Conservation (phyloP, 371 early-diverging fungal genomes). For the Apophysomyces trapeziformis region DNA sequence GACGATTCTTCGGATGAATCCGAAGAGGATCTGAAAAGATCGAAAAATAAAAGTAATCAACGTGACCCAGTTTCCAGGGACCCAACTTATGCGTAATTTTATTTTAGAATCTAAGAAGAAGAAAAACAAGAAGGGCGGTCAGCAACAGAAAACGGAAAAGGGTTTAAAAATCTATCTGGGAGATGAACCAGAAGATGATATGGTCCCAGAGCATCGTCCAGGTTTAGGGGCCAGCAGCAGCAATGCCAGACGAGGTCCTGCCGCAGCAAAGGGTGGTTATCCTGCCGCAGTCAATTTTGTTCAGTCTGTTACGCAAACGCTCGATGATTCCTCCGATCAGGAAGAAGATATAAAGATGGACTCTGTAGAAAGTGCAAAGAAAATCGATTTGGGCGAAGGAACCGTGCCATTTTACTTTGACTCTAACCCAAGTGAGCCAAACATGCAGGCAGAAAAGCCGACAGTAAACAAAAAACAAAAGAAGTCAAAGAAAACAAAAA, state of each 20-base stretch:
- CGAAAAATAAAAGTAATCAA: not conserved
- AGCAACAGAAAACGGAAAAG: not conserved
- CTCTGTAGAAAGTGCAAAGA: not conserved
- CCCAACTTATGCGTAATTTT: no score
- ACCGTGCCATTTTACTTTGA: slow-evolving; percentile 17
- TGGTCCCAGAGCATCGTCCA: no score
- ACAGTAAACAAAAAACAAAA: slow-evolving; percentile 8
- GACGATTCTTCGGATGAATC: slow-evolving; percentile 14
- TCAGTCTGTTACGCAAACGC: slow-evolving; percentile 1
- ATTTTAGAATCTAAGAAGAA: not conserved
- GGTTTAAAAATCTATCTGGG: no score
- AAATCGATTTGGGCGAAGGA: not conserved
- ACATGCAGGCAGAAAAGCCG: slow-evolving; percentile 7
- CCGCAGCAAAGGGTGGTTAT: slow-evolving; percentile 12
- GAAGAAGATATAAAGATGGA: not conserved
- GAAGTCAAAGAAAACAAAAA: slow-evolving; percentile 17
- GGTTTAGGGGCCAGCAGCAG: no score
- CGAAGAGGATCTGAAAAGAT: not conserved
- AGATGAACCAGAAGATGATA: no score
- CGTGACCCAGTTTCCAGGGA: no score
- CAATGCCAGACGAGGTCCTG: slow-evolving; percentile 4
- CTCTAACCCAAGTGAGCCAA: slow-evolving; percentile 11
- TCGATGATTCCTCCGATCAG: not conserved
- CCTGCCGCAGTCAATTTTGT: slow-evolving; percentile 12
- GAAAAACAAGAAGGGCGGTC: slow-evolving; percentile 1